Percentiles rank a stretch among this genome's conserved stretches.
Evolutionary conservation across 805 yeast species (phyloP).

Genomic region (Candida tallmaniae): DNA sequence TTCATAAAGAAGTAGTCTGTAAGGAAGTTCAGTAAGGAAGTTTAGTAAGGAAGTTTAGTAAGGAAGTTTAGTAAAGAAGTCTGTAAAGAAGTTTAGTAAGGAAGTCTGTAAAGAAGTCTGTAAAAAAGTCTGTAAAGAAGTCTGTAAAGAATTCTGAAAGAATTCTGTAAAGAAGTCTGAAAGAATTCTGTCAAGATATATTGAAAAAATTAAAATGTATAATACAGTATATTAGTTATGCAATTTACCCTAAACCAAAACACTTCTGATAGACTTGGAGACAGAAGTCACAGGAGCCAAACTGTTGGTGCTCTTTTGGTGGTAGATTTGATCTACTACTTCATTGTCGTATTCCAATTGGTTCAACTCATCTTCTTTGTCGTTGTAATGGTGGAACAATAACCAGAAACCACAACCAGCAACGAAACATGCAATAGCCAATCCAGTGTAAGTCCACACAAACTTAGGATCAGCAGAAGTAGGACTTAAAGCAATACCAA

Average conservation of each 20-base stretch:
- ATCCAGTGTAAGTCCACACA: slow-evolving; percentile 64
- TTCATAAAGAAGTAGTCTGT: no score
- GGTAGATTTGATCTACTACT: slow-evolving; percentile 4
- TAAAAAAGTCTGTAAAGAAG: no score
- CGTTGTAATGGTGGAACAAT: slow-evolving; percentile 50
- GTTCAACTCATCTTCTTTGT: slow-evolving; percentile 55
- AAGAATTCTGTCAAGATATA: no score
- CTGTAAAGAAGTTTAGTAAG: no score
- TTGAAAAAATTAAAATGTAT: no score
- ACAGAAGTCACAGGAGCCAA: slow-evolving; percentile 18
- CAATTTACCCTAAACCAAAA: no score
- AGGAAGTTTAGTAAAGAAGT: no score
- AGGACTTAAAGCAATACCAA: slow-evolving; percentile 69
- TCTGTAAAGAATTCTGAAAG: no score
- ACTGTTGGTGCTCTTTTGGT: slow-evolving; percentile 7
- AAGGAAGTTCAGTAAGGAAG: no score
- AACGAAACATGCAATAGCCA: slow-evolving; percentile 53
- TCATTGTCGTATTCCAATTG: slow-evolving; percentile 37
- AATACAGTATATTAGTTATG: background rate
- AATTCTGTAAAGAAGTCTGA: no score
- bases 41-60: no score
- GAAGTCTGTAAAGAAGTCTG: no score
- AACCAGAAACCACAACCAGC: slow-evolving; percentile 63
- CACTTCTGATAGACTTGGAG: slow-evolving; percentile 16
- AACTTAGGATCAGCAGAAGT: slow-evolving; percentile 66